A percentile compares a stretch with the other conserved stretches of the same genome.
Evolutionary conservation across 2,329 filamentous ascomycete species (phyloP).

Genomic region (Bimuria novae-zelandiae): DNA sequence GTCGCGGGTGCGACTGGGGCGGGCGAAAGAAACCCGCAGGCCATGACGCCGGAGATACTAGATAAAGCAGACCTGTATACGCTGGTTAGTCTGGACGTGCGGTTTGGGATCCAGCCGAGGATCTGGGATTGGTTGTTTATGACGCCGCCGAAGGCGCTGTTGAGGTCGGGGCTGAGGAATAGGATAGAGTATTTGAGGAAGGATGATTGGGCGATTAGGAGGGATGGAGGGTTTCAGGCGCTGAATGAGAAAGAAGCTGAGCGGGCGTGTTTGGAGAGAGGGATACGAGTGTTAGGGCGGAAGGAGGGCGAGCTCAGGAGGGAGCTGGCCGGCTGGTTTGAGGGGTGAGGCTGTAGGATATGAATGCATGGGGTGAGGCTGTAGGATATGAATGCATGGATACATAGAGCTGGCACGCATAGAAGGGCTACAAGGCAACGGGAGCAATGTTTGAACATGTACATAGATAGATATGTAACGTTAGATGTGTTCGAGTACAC

Average conservation of each 20-base stretch:
- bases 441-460: no score
- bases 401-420: background rate
- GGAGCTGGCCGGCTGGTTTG: constrained; percentile 27
- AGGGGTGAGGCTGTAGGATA: background rate
- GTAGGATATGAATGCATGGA: background rate
- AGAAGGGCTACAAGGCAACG: no score
- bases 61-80: constrained; percentile 19
- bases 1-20: background rate
- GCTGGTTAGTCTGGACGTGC: constrained; percentile 24
- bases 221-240: constrained; percentile 63
- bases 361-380: no score
- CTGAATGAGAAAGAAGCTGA: constrained; percentile 68
- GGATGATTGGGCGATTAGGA: constrained; percentile 72
- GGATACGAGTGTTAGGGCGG: constrained; percentile 33
- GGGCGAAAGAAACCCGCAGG: background rate
- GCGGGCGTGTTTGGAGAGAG: constrained; percentile 69
- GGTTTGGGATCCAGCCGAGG: constrained; percentile 28
- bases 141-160: constrained; percentile 53
- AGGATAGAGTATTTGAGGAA: constrained; percentile 66
- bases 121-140: constrained; percentile 49
- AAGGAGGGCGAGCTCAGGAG: constrained; percentile 35
- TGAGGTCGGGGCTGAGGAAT: constrained; percentile 58
- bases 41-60: constrained; percentile 11
- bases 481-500: no score
- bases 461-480: no score